Evolutionary conservation across 306 rosid genomes (phyloP), one percentile per base, ranked within the genome.

Genomic region (Macrotyloma uniflorum): DNA sequence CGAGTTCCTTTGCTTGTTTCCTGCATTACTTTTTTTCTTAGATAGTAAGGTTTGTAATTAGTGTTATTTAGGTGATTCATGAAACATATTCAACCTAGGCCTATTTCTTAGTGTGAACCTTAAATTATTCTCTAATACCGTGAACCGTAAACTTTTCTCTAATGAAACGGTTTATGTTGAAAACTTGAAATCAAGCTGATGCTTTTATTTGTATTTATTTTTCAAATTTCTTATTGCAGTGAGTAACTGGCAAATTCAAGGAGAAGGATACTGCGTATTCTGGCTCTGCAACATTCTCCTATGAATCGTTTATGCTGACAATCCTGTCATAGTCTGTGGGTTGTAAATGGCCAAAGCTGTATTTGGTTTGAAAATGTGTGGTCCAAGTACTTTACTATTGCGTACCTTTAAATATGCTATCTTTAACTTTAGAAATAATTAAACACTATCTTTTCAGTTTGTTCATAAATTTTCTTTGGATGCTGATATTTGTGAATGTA

Each of bases 241-340:
- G 98, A 45, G 84, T 95, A 42, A 95, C 96, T 4, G 98, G 91
- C 78, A 95, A 92, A 79, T 95, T 95, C 80, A 95, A 88, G 91
- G 97, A 92, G 90, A 95, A 88, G 90, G 98, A 95, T 80, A 83
- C 80, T 42, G 67, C 51, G 1, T 92, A 87, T 77, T 68, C 89
- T 5, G 99, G 98, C 35, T 80, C 88, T 33, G 98, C 96, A 62
- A 89, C 93, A 33, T 95, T 95, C 88, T 68, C 70, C 47, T 95
- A 95, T 15, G 97, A 95, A 87, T 79, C 90, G 15, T 95, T 95
- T 85, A 95, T 95, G 98, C 85, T 93, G 85, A 93, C 97, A 8
- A 98, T 95, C 55, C 83, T 95, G 82, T 98, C 98, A 2, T 92
- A 19, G 97, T 96, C 15, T 95, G 46, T 13, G 3, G 47, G 50